Conservation (phyloP, 345 rosid species). For the Gossypioides kirkii region DNA sequence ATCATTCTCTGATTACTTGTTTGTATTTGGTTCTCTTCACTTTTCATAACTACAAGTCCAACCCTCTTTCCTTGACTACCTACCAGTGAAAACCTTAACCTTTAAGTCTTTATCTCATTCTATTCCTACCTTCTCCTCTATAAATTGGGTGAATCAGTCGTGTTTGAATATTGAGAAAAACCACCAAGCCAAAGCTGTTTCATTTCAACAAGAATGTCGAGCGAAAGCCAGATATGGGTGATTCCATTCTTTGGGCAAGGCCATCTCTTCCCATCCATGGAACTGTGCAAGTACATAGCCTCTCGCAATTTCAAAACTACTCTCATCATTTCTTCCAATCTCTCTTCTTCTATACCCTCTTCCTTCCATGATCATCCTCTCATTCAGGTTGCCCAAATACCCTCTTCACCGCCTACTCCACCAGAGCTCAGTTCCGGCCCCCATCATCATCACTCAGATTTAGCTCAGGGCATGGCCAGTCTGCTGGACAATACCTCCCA, state of each 20-base stretch:
- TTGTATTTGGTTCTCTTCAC: too few species aligned
- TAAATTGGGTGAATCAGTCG: background rate
- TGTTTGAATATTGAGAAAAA: background rate
- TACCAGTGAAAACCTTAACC: too few species aligned
- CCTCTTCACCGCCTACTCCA: constrained; percentile 8
- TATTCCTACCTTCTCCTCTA: background rate
- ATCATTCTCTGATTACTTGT: too few species aligned
- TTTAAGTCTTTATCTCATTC: background rate
- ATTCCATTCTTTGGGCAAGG: constrained; percentile 42
- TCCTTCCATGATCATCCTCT: constrained; percentile 27
- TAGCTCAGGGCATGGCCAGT: constrained; percentile 3
- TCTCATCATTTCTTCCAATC: constrained; percentile 28
- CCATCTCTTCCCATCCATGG: constrained; percentile 36
- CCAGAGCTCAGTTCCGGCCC: background rate
- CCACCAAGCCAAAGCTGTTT: background rate
- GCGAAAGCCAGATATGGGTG: constrained; percentile 20
- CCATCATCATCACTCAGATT: background rate
- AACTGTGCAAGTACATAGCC: constrained; percentile 37
- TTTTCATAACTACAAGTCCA: too few species aligned
- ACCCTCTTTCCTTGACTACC: too few species aligned
- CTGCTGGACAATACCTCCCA: background rate
- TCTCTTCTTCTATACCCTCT: constrained; percentile 30
- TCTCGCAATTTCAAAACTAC: constrained; percentile 26
- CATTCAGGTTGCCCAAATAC: constrained; percentile 19
- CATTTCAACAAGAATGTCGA: background rate